Conservation (phyloP, 176 grass and related monocot genomes). For the Neostapfia colusana region DNA sequence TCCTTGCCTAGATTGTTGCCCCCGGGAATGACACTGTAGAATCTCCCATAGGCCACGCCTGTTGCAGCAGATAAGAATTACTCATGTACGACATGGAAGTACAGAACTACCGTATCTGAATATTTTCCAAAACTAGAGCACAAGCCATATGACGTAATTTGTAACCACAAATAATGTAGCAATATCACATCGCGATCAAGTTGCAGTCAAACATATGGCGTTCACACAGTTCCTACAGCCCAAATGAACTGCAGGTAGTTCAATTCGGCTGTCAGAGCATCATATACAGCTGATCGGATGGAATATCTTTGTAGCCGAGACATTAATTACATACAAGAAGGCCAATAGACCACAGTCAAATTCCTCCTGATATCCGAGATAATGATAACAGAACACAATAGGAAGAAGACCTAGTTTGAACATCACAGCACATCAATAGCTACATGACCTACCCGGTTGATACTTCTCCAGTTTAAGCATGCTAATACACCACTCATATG, state of each 20-base stretch:
- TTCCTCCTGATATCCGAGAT: not conserved
- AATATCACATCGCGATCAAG: not conserved
- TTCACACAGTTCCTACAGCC: not conserved
- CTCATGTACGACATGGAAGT: constrained; percentile 13
- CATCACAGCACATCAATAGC: not conserved
- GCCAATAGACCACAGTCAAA: constrained; percentile 15
- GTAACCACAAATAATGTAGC: not conserved
- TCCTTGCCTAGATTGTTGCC: constrained; percentile 43
- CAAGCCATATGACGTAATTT: not conserved
- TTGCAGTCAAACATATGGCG: not conserved
- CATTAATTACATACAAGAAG: not conserved
- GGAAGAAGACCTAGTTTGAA: constrained; percentile 8
- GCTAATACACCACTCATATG: not conserved
- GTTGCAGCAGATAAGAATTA: constrained; percentile 38
- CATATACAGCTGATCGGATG: not conserved
- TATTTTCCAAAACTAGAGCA: constrained; percentile 2
- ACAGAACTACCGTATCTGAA: constrained; percentile 7
- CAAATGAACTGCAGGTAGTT: not conserved
- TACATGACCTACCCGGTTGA: not conserved
- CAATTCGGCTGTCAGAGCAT: not conserved
- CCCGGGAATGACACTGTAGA: constrained; percentile 24
- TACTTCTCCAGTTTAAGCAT: constrained; percentile 5
- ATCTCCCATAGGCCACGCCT: constrained; percentile 71
- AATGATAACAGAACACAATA: constrained; percentile 1
- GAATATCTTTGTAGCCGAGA: constrained; percentile 1